Percentiles rank a stretch among this genome's conserved stretches.
These are phyloP conservation scores for Nidula niveotomentosa DNA, from an alignment of 1,284 basidiomycete species.

Conservation along the genomic window DNA sequence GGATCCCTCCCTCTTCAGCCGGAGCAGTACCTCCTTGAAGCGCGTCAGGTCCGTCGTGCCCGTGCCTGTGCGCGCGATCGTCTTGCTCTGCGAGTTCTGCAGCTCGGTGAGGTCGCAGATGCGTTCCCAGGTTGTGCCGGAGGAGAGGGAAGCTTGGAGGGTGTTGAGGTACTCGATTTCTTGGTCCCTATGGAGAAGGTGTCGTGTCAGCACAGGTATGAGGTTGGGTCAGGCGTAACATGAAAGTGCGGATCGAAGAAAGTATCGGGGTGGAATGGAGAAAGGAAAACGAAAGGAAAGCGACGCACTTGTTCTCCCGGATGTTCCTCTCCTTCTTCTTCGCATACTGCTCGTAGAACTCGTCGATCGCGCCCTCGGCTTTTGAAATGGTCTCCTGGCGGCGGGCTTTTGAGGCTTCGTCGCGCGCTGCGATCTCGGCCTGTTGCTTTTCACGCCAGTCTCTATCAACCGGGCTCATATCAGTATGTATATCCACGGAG, in stretches of 20 bases:
- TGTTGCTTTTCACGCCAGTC: conserved; percentile 89
- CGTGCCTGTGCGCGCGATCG: conserved; percentile 83
- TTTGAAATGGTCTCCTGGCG: conserved; percentile 86
- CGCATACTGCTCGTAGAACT: conserved; percentile 95
- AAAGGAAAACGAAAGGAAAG: conserved; percentile 1
- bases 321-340: conserved; percentile 93
- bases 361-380: conserved; percentile 93
- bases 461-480: conserved; percentile 38
- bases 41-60: conserved; percentile 88
- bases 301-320: conserved; percentile 93
- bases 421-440: conserved; percentile 81
- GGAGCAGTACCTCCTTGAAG: conserved; percentile 89
- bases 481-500: neutral
- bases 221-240: neutral
- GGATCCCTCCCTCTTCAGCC: conserved; percentile 86
- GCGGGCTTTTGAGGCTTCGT: conserved; percentile 76
- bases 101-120: conserved; percentile 88
- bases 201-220: too few species aligned
- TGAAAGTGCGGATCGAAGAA: neutral
- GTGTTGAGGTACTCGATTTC: conserved; percentile 82
- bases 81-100: conserved; percentile 97
- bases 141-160: conserved; percentile 77
- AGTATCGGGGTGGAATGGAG: neutral
- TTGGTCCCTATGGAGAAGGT: too few species aligned
- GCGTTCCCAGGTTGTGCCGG: conserved; percentile 96